Evolutionary conservation across 495 filamentous ascomycete genomes (phyloP).

Genomic region (Evansstolkia leycettana): DNA sequence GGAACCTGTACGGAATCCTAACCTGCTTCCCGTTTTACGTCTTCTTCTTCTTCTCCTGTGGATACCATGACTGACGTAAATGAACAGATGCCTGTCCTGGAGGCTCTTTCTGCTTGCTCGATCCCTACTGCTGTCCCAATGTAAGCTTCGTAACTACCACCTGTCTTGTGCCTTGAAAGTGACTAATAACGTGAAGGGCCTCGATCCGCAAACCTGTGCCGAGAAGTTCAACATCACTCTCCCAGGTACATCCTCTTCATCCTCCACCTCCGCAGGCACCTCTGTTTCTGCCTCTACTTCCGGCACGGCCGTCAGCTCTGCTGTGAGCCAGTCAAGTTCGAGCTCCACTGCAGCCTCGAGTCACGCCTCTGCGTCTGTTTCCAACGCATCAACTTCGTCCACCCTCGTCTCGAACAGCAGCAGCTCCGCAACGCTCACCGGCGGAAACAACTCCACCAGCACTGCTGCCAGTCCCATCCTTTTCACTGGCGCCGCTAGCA

Average conservation of each 20-base stretch:
- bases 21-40: neutral
- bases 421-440: too few species aligned
- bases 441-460: too few species aligned
- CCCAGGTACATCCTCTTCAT: neutral
- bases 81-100: constrained; percentile 7
- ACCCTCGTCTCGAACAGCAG: too few species aligned
- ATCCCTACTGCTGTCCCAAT: constrained; percentile 6
- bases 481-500: too few species aligned
- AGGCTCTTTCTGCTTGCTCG: constrained; percentile 6
- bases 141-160: neutral
- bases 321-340: too few species aligned
- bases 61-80: neutral
- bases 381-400: too few species aligned
- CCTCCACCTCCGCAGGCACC: too few species aligned
- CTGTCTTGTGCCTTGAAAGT: neutral
- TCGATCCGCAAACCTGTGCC: constrained; percentile 6
- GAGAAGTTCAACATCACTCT: constrained; percentile 3
- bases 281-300: too few species aligned
- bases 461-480: too few species aligned
- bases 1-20: constrained; percentile 9
- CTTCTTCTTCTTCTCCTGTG: neutral
- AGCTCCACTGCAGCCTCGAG: too few species aligned
- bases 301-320: too few species aligned
- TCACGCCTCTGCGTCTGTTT: too few species aligned
- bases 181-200: neutral